A percentile compares a stretch with the other conserved stretches of the same genome.
Conservation (phyloP, 805 yeast genomes). For the Metschnikowia koreensis region DNA sequence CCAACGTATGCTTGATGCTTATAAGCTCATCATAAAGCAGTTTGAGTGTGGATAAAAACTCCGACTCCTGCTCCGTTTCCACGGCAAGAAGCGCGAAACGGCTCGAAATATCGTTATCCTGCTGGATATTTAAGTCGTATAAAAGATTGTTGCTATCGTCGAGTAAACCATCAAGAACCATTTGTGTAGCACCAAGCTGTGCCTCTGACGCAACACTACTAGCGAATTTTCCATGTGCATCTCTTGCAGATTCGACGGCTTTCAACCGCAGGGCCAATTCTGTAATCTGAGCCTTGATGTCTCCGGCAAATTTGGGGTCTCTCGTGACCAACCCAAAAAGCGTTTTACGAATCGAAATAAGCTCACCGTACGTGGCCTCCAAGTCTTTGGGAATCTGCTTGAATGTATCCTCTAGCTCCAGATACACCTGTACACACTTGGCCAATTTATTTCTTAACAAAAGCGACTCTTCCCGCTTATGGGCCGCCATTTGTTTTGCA, state of each 20-base stretch:
- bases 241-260: constrained; percentile 41
- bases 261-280: constrained; percentile 26
- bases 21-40: constrained; percentile 61
- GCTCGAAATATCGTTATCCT: constrained; percentile 25
- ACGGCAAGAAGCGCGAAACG: constrained; percentile 24
- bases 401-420: constrained; percentile 52
- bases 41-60: constrained; percentile 30
- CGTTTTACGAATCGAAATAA: constrained; percentile 62
- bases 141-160: constrained; percentile 81
- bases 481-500: constrained; percentile 14
- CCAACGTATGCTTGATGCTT: constrained; percentile 69
- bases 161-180: constrained; percentile 66
- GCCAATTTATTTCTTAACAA: constrained; percentile 64
- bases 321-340: constrained; percentile 38
- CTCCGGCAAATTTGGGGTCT: constrained; percentile 7
- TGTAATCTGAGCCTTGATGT: constrained; percentile 16
- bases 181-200: constrained; percentile 31
- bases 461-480: constrained; percentile 55
- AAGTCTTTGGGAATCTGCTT: constrained; percentile 41
- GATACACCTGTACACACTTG: constrained; percentile 58
- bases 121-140: constrained; percentile 59
- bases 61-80: constrained; percentile 39
- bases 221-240: constrained; percentile 53
- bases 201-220: constrained; percentile 21
- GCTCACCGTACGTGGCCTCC: constrained; percentile 49